Base-by-base conservation (phyloP, 768 basidiomycete species). In the Leucocoprinus leucothites region DNA sequence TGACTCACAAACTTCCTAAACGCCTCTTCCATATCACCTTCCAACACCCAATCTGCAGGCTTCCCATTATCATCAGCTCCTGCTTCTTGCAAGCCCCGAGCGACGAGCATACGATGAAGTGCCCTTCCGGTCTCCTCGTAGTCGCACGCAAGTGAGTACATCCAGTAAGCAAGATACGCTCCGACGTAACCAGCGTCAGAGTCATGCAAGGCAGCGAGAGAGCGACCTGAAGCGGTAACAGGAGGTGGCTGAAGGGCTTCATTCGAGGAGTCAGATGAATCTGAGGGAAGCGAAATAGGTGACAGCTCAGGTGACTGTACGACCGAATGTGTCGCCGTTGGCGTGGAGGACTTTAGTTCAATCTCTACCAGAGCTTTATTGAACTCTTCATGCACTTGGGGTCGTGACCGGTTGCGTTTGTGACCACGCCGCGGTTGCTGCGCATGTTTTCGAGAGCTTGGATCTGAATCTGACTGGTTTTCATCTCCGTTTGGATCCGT, bases 121-220 rank as follows among this genome's bases (percentile, higher is more conserved):
- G 73, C 74, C 36, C 71, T 64, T 9, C 74, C 74, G 1, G 73
- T 74, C 47, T 74, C 68, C 34, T 75, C 72, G 54, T 72, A 75
- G 56, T 75, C 74, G 57, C 74, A 75, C 11, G 66, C 73, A 48
- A 73, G 69, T 1, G 70, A 72, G 53, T 71, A 73, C 74, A 75
- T 75, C 73, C 73, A 75, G 50, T 74, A 74, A 21, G 72, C 72
- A 34, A 75, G 62, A 53, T 72, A 75, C 1, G 71, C 71, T 9
- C 71, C 74, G 36, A 75, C 74, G 56, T 75, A 71, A 21, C 73
- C 71, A 1, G 71, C 74, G 53, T 71, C 67, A 8, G 73, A 73
- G 57, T 72, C 69, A 47, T 75, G 74, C n/a, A 75, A 57, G 9
- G 70, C 71, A 1, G 74, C 71, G 1, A 75, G 66, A 45, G 69